Conservation (phyloP, 2,329 filamentous ascomycete species). For the Arthrobotrys conoides region DNA sequence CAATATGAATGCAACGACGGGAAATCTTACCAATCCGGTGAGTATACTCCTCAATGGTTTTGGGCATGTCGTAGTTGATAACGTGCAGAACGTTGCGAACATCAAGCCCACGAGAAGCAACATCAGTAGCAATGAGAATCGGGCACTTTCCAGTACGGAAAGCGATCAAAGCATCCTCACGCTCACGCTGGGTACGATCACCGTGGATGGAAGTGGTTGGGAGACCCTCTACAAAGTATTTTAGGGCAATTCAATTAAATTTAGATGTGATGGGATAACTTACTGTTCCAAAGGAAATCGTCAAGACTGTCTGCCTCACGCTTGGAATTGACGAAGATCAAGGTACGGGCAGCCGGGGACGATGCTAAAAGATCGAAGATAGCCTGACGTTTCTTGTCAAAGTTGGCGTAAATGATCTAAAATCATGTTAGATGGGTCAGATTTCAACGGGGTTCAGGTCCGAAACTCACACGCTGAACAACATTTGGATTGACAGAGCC, state of each 20-base stretch:
- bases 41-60: conserved; percentile 93
- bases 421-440: conserved; percentile 50
- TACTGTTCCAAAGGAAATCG: conserved; percentile 83
- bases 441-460: background rate
- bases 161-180: conserved; percentile 87
- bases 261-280: conserved; percentile 12
- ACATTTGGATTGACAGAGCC: conserved; percentile 88
- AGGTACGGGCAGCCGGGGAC: conserved; percentile 80
- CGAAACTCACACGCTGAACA: conserved; percentile 73
- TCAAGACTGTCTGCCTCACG: conserved; percentile 84
- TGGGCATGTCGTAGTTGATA: conserved; percentile 92
- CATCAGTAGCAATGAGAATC: conserved; percentile 86
- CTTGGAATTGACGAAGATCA: conserved; percentile 92
- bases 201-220: conserved; percentile 90
- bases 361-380: conserved; percentile 80
- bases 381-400: conserved; percentile 77
- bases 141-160: conserved; percentile 83
- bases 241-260: background rate
- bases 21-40: conserved; percentile 86
- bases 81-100: conserved; percentile 89
- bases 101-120: conserved; percentile 90
- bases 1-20: background rate
- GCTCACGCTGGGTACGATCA: conserved; percentile 88
- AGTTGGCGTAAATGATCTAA: conserved; percentile 77
- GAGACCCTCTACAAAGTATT: conserved; percentile 70